Evolutionary conservation across 208 protist species (phyloP), one percentile per base, ranked within the genome.

Genomic region (Wallacemonas rigidus): DNA sequence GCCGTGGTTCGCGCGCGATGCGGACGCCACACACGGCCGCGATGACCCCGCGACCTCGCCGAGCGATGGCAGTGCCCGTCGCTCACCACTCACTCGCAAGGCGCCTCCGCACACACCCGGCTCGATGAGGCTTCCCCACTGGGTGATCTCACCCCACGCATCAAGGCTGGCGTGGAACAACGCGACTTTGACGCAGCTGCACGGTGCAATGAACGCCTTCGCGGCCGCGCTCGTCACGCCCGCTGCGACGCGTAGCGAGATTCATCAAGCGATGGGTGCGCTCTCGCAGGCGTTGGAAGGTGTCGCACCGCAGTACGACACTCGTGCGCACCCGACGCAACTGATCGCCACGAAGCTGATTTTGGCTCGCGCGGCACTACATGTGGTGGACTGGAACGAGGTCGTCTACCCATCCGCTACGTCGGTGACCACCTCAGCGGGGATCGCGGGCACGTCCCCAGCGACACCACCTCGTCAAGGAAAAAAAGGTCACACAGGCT

Each of bases 271-370:
- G 14, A 26, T 74, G n/a, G 3, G 45, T n/a, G 40, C 80, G 43
- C 70, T 93, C 26, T 40, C 68, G 12, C 56, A 87, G 40, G 80
- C 76, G 39, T 72, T 90, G 71, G 75, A 80, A 17, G 73, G 39
- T 1, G 64, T 92, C 12, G 60, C 73, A 2, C 39, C 77, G 43
- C 83, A 85, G 69, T 95, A 95, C 81, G 82, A 87, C 68, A 74
- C 57, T 17, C 40, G 70, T 9, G 84, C 75, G 2, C 87, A 95
- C 69, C 84, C 90, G 43, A 83, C 72, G 5, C 63, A 67, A 51
- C 79, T 85, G 39, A 58, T 90, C 11, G 76, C 83, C 15, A 90
- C 83, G 56, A 86, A 80, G 56, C 77, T 93, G 41, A 65, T 88
- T 36, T 72, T 87, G n/a, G 88, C 84, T 3, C 82, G 77, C 17